Evolutionary conservation across 75 land plant species (phyloP).

Genomic region (Chamaecyparis obtusa): DNA sequence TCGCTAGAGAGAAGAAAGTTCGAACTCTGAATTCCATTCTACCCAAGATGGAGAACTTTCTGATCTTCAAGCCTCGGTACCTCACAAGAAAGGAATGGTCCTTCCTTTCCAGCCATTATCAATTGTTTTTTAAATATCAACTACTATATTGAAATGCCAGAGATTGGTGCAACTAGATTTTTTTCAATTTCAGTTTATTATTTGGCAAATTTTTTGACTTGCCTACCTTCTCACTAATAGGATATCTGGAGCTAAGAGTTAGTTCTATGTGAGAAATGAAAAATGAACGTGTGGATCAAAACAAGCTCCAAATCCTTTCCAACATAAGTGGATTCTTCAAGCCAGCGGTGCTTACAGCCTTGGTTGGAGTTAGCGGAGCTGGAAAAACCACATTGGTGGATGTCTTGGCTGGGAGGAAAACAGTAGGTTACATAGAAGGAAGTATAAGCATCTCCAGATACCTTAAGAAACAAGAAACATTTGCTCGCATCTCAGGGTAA

Average conservation of each 20-base stretch:
- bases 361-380: no score
- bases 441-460: constrained; percentile 56
- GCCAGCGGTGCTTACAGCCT: no score
- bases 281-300: no score
- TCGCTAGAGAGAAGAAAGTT: constrained; percentile 23
- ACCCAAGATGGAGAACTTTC: neutral
- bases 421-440: constrained; percentile 72
- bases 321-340: no score
- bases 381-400: constrained; percentile 6
- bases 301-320: no score
- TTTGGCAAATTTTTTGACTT: no score
- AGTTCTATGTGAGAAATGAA: no score
- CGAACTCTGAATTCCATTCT: constrained; percentile 11
- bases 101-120: no score
- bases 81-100: constrained; percentile 6
- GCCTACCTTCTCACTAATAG: no score
- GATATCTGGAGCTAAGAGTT: no score
- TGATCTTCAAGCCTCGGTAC: constrained; percentile 15
- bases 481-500: constrained; percentile 49
- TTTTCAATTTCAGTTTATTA: no score
- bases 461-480: constrained; percentile 72
- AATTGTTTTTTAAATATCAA: neutral
- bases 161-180: no score
- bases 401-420: constrained; percentile 72
- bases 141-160: constrained; percentile 29